Base-by-base conservation (phyloP, 306 rosid species). In the Albizia julibrissin region DNA sequence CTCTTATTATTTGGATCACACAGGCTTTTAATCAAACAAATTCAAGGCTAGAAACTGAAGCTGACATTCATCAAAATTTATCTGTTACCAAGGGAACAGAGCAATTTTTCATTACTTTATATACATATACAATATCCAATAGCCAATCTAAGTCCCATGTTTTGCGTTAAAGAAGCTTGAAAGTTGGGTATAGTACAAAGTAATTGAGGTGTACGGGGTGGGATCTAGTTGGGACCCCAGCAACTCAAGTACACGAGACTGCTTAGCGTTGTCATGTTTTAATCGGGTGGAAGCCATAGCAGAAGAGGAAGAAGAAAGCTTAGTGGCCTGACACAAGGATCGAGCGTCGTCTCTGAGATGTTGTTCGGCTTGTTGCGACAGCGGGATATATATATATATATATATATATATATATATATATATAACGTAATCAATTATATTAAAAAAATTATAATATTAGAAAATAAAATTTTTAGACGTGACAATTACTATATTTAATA, bases 171-270 rank as follows among this genome's bases (percentile, higher is more conserved):
- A 69, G 18, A 21, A 39, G 73, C 8, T 5, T 67, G 52, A 46
- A 46, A 3, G 46, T 42, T 8, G 46, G 46, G 13, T 42, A 42
- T 42, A 42, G 46, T 69, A 44, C 75, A 42, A 75, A 47, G 27
- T 14, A 75, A 61, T 27, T 2, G 6, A 21, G 21, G 22, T 11
- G 26, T 15, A 22, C 19, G 50, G 29, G 27, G 47, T 46, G 50
- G 29, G 27, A 39, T 46, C 71, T 85, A 80, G n/a, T 76, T 79
- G 61, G 89, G 85, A 40, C 83, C 81, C 89, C 89, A 86, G 26
- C 80, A 79, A 40, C 64, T 76, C 26, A 91, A 84, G 77, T 93
- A 91, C 94, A 91, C 84, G 69, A 93, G 88, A 0, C 79, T 90
- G 47, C 91, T 88, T 0, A 90, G 72, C 24, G 33, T 88, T 77